phyloP scores from a whole-genome alignment of 352 stramenopile species.

The Stephanocyclus meneghinianus region DNA sequence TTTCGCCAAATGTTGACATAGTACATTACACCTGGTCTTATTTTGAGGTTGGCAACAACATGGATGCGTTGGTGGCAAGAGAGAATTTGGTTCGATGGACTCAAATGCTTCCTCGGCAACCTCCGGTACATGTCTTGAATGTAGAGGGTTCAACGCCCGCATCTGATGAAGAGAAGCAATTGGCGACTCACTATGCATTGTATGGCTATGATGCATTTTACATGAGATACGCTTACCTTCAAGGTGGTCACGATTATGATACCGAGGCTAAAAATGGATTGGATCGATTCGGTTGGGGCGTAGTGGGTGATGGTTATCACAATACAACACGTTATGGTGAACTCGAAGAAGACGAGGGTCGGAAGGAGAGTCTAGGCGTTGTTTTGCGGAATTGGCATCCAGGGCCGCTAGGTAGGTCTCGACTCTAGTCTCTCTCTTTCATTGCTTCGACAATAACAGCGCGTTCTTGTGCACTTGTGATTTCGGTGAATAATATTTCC shows the following conservation, averaged over 20 bases:
- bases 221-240: constrained; percentile 32
- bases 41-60: constrained; percentile 36
- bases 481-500: not conserved
- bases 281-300: constrained; percentile 35
- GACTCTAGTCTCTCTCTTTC: not conserved
- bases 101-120: constrained; percentile 50
- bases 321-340: constrained; percentile 52
- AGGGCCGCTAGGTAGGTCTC: not conserved
- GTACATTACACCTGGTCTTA: constrained; percentile 59
- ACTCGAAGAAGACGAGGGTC: constrained; percentile 31
- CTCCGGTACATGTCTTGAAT: constrained; percentile 47
- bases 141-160: constrained; percentile 3
- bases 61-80: not conserved
- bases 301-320: constrained; percentile 58
- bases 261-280: constrained; percentile 35
- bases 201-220: constrained; percentile 58
- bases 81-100: constrained; percentile 53
- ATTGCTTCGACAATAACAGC: constrained; percentile 9
- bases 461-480: not conserved
- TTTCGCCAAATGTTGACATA: constrained; percentile 52
- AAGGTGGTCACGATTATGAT: constrained; percentile 56
- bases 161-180: constrained; percentile 14
- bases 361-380: constrained; percentile 45
- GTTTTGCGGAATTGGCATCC: constrained; percentile 47
- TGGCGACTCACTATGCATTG: constrained; percentile 42